These are phyloP conservation scores for Chlamydomonas sp. DNA, from an alignment of 139 green algal genomes.

Conservation along the genomic window DNA sequence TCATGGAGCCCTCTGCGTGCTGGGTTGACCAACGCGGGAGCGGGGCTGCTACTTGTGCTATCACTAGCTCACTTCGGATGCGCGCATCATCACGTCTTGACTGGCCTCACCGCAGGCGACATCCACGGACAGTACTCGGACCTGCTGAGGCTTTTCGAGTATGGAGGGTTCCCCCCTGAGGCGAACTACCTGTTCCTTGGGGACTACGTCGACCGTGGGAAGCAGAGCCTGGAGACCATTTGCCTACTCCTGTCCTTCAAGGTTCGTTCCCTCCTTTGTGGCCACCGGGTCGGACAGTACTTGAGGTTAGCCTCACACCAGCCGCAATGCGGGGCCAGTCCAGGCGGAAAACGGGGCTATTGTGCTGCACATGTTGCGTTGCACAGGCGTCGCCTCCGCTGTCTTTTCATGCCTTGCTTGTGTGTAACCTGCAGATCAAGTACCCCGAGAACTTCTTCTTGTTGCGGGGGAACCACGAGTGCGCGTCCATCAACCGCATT, in stretches of 20 bases:
- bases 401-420: background rate
- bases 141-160: conserved; percentile 98
- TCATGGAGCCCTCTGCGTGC: background rate
- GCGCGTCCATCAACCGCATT: conserved; percentile 98
- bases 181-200: conserved; percentile 99
- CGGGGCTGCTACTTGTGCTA: no score
- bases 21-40: no score
- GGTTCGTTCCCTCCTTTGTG: conserved; percentile 51
- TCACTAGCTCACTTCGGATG: background rate
- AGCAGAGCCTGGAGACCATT: conserved; percentile 99
- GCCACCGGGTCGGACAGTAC: no score
- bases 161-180: conserved; percentile 98
- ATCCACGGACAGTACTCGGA: conserved; percentile 99
- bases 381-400: no score
- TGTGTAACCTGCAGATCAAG: conserved; percentile 85
- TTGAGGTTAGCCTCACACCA: no score
- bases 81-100: conserved; percentile 9
- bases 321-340: no score
- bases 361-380: no score
- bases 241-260: conserved; percentile 99
- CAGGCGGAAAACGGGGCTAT: no score
- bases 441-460: conserved; percentile 99
- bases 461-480: conserved; percentile 90
- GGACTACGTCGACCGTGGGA: conserved; percentile 99
- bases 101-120: conserved; percentile 75